Base-by-base conservation (phyloP, 257 asterid genomes). In the Capsicum pubescens region DNA sequence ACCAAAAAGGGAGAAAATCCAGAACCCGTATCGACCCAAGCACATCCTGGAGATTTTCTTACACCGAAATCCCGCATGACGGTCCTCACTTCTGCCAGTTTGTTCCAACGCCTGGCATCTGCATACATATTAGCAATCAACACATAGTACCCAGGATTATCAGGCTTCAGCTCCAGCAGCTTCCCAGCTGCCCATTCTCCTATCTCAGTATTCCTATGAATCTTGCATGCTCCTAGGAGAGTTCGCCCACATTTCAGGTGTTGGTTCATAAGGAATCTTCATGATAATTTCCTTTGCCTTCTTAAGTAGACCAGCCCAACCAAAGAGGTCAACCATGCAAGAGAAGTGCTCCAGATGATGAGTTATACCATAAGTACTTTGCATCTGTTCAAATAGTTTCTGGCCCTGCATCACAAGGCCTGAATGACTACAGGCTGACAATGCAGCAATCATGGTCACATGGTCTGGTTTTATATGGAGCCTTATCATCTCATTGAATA, bases 161-260 rank as follows among this genome's bases (percentile, higher is more conserved):
- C 86, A 60, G 97, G 97, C 89, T 87, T 91, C 91, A 90, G 82
- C 76, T 89, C 92, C 72, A 94, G 91, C 50, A 95, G 90, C 44
- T 91, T 91, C 84, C 87, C 95, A 50, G 99, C 99, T 26, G 97
- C 99, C 97, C 97, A 94, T 84, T 91, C 94, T 50, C 98, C 99
- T 50, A 95, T 87, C 52, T 91, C 94, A 9, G 84, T 90, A 63
- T 95, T 86, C 69, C 95, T 92, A 81, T 94, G 98, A 81, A 90
- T 87, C 82, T 87, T 83, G 86, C 99, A 95, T 15, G 98, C 97
- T 69, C 97, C 97, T 59, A 95, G 72, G 19, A 95, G 93, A 2
- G 97, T 91, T 8, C n/a, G 99, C 98, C 99, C 99, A 95, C 89
- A 94, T 92, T 79, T 91, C 93, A 2, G 93, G 16, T 8, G 94